Evolutionary conservation across 345 rosid genomes (phyloP).

Genomic region (Eucalyptus erythrocorys): DNA sequence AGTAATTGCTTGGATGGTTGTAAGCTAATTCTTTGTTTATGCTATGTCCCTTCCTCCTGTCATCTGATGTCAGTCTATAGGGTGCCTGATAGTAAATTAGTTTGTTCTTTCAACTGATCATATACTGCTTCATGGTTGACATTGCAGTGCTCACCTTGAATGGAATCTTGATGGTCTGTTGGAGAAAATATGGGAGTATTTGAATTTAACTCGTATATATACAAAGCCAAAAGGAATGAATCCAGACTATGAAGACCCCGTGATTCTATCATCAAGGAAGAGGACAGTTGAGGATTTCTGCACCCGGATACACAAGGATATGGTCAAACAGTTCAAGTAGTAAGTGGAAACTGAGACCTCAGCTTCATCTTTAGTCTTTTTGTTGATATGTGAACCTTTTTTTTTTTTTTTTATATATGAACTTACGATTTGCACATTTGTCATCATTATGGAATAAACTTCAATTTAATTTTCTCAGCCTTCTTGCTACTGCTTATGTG

Average conservation of each 20-base stretch:
- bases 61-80: background rate
- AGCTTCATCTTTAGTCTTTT: background rate
- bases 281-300: conserved; percentile 94
- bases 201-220: conserved; percentile 79
- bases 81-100: background rate
- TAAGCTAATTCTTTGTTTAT: background rate
- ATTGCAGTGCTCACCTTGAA: conserved; percentile 84
- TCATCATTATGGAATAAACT: background rate
- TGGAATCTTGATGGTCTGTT: conserved; percentile 96
- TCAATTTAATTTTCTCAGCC: background rate
- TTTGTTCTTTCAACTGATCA: background rate
- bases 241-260: conserved; percentile 97
- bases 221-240: conserved; percentile 97
- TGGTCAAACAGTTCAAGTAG: conserved; percentile 92
- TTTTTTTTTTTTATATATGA: background rate
- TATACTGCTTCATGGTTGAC: background rate
- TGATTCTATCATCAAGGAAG: conserved; percentile 76
- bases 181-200: conserved; percentile 93
- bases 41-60: background rate
- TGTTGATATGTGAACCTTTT: background rate
- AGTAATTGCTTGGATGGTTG: background rate
- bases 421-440: background rate
- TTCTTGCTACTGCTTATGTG: background rate
- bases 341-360: conserved; percentile 23
- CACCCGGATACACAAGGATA: conserved; percentile 78